Base-by-base conservation (phyloP, 1,139 yeast species). In the Kodamaea sp. region DNA sequence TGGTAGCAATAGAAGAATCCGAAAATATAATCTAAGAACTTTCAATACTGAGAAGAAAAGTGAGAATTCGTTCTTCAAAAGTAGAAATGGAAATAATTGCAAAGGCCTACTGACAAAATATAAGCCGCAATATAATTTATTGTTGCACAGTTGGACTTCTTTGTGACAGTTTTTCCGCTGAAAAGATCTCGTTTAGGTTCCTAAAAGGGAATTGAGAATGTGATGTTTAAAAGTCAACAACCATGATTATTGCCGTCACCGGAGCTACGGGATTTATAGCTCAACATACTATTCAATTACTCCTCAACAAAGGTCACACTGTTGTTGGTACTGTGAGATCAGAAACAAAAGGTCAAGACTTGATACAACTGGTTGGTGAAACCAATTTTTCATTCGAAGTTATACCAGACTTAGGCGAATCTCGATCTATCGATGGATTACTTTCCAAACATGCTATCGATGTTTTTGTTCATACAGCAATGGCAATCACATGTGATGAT, bases 231-330 rank as follows among this genome's bases (percentile, higher is more conserved):
- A 15, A 15, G 20, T 15, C 20, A 15, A 15, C 20, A 15, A 8
- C 6, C 20, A 34, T 34, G 37, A 11, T 34, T 23, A 64, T 65
- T 9, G 62, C 65, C 38, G 62, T 69, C 7, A 57, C 73, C 4
- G 74, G 75, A 11, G 73, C 70, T n/a, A 57, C 68, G 10, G 73
- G 74, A 5, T 67, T 60, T 44, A 63, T 69, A 36, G 73, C 73
- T 15, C 61, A 58, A 38, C 63, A 64, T 38, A 52, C 63, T 9
- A 49, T 59, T 31, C 50, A 58, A 40, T 44, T 45, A 9, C 56
- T 67, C 25, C 36, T 66, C 23, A 47, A 44, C 4, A 45, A 57
- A 10, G 62, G 58, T 8, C 63, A 65, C 48, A 44, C 41, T 8
- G 72, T 68, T 1, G 48, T 65, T 12, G 73, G 71, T 4, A 48